Evolutionary conservation across 768 basidiomycete genomes (phyloP), one percentile per base, ranked within the genome.

Genomic region (Collybia nuda): DNA sequence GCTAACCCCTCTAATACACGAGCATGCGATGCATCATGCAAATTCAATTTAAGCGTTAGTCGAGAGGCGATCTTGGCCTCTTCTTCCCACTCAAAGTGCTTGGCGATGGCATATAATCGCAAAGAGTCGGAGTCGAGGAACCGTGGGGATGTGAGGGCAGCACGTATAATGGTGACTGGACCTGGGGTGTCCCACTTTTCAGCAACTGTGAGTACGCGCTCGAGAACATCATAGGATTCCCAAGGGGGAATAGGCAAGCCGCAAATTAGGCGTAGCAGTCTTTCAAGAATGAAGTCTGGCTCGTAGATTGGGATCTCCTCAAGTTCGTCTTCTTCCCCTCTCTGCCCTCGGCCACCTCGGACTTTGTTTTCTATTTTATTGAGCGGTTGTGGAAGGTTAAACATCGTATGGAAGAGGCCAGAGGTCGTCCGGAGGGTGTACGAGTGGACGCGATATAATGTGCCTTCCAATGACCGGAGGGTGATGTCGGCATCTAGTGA

Each of bases 181-280:
- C 84, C 84, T 0, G 78, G 80, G 61, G 84, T 81, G 42, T 86
- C 85, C 76, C 87, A 89, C 59, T 85, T 86, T 57, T 88, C 84
- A 2, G 85, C 83, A 0, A 84, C 74, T 37, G 68, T 72, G 23
- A 88, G 65, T 5, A 89, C 70, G 7, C 74, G 68, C 47, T 83
- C 82, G 35, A 85, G 64, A 12, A 66, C 64, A 54, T 82, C 80
- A 55, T 78, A 79, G 2, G 78, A 77, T 32, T 69, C 67, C 58
- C 80, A 75, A 3, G 67, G 64, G 2, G 74, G 71, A 11, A 82
- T 71, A 0, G 77, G 67, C 9, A 84, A 71, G 15, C 85, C 84
- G 35, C 73, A 80, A 32, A 83, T 71, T 62, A 86, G 77, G 55
- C 74, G 76, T 2, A 88, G 73, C 1, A 87, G 62, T 2, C 73